Evolutionary conservation across 805 yeast genomes (phyloP).

Genomic region (Sugiyamaella mastotermitis): DNA sequence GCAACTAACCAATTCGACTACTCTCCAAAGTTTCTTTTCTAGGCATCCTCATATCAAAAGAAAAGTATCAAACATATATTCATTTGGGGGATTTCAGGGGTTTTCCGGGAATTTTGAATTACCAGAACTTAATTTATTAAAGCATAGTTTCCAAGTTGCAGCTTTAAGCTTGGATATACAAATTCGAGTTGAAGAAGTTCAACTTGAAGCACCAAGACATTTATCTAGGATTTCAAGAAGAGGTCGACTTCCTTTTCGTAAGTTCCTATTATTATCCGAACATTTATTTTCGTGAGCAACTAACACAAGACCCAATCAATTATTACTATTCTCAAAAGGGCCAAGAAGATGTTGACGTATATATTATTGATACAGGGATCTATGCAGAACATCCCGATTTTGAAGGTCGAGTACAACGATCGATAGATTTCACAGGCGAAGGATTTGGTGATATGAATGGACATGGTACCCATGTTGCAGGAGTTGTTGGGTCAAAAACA

Average conservation of each 20-base stretch:
- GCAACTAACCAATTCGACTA: constrained; percentile 21
- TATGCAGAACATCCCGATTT: constrained; percentile 39
- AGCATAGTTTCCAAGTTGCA: constrained; percentile 38
- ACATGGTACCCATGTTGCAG: constrained; percentile 94
- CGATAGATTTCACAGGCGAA: constrained; percentile 43
- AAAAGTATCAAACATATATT: constrained; percentile 44
- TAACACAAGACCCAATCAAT: constrained; percentile 32
- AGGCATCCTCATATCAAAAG: constrained; percentile 41
- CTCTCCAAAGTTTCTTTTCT: constrained; percentile 21
- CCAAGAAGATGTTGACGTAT: constrained; percentile 52
- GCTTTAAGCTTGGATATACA: constrained; percentile 63
- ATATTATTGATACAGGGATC: constrained; percentile 79
- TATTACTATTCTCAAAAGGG: constrained; percentile 37
- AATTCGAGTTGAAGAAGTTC: constrained; percentile 49
- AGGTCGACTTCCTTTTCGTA: constrained; percentile 18
- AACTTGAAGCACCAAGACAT: constrained; percentile 49
- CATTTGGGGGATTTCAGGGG: constrained; percentile 68
- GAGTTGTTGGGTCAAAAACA: constrained; percentile 69
- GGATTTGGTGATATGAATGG: constrained; percentile 67
- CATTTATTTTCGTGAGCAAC: constrained; percentile 6
- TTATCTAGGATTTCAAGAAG: constrained; percentile 29
- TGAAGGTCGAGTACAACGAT: constrained; percentile 35
- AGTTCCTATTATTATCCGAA: constrained; percentile 2
- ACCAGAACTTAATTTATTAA: constrained; percentile 39
- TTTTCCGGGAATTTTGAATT: constrained; percentile 56